These are phyloP conservation scores for Nannochloropsis gaditana DNA, from an alignment of 108 stramenopile species.

Conservation along the genomic window DNA sequence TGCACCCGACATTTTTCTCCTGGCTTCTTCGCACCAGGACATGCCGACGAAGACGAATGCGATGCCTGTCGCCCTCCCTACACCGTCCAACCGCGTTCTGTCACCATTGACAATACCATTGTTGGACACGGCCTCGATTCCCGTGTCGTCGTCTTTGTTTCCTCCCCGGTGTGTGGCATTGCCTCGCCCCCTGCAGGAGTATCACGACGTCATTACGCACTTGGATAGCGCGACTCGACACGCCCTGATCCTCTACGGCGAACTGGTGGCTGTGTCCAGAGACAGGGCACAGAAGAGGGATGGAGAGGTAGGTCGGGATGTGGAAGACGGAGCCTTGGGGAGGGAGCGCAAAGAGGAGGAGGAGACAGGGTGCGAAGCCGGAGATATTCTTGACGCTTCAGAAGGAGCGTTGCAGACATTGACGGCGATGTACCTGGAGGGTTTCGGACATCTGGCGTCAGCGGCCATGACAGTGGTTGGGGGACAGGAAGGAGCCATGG, in stretches of 20 bases:
- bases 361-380: not conserved
- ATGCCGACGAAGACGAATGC: no score
- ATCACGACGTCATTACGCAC: not conserved
- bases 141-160: no score
- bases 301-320: no score
- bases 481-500: not conserved
- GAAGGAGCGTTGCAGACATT: not conserved
- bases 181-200: not conserved
- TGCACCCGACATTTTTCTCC: no score
- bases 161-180: no score
- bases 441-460: not conserved
- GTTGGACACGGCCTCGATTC: no score
- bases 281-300: not conserved
- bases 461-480: not conserved
- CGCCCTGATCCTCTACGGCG: not conserved
- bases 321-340: not conserved
- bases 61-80: no score
- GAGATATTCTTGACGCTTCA: no score
- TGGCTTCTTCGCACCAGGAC: no score
- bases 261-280: not conserved
- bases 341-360: not conserved
- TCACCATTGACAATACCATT: no score
- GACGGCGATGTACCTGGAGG: not conserved
- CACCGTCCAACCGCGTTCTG: no score
- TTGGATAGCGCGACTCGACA: not conserved